Conservation (phyloP, 805 yeast species). For the Hanseniaspora hatyaiensis region DNA sequence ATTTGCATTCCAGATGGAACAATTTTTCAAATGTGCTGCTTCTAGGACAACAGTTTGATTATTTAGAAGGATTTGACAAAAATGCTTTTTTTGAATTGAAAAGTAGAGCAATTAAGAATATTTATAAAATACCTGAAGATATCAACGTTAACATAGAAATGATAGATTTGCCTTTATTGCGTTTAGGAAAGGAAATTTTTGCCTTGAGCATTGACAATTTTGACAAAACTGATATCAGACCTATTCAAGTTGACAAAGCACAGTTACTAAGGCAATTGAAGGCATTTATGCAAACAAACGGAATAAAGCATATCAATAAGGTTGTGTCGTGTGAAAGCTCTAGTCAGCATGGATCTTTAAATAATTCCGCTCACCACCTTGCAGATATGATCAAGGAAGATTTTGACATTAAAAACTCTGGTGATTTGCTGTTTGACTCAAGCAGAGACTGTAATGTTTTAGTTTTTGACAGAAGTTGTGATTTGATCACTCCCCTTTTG, state of each 20-base stretch:
- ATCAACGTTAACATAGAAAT: neutral
- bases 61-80: neutral
- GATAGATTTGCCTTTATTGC: constrained; percentile 3
- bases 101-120: neutral
- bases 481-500: constrained; percentile 56
- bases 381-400: constrained; percentile 26
- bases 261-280: neutral
- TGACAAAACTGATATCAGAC: neutral
- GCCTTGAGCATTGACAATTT: no score
- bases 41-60: neutral
- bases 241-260: neutral
- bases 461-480: constrained; percentile 68
- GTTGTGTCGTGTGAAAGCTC: constrained; percentile 13
- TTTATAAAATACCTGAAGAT: constrained; percentile 1
- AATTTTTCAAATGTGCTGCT: neutral
- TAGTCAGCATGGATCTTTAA: constrained; percentile 17
- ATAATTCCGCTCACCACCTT: constrained; percentile 20
- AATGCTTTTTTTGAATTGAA: neutral
- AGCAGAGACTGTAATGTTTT: constrained; percentile 55
- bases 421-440: constrained; percentile 3
- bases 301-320: constrained; percentile 2
- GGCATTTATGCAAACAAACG: constrained; percentile 4
- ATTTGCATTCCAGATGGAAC: neutral
- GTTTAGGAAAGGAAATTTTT: constrained; percentile 6
- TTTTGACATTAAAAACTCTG: constrained; percentile 24